phyloP scores from a whole-genome alignment of 106 monocot species.

The Apostasia ramifera region DNA sequence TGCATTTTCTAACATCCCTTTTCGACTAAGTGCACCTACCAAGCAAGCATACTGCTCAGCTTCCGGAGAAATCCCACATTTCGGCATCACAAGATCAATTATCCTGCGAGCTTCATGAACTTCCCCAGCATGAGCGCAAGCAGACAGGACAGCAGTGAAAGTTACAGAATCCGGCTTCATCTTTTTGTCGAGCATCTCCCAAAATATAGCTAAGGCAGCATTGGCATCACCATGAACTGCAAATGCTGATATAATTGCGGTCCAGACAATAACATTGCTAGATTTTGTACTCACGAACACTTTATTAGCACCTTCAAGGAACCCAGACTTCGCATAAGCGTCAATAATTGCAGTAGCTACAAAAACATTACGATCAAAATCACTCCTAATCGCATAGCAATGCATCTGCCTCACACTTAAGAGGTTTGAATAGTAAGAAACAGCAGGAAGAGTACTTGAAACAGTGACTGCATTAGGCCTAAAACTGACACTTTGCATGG shows the following conservation, averaged over 20 bases:
- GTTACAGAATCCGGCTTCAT: constrained; percentile 28
- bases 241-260: constrained; percentile 48
- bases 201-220: constrained; percentile 22
- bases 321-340: constrained; percentile 48
- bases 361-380: constrained; percentile 25
- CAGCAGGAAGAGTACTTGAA: constrained; percentile 25
- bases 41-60: constrained; percentile 48
- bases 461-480: constrained; percentile 34
- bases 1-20: constrained; percentile 32
- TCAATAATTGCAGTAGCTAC: constrained; percentile 38
- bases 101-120: constrained; percentile 24
- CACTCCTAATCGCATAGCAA: constrained; percentile 29
- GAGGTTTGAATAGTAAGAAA: constrained; percentile 33
- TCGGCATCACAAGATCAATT: constrained; percentile 10
- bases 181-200: constrained; percentile 20
- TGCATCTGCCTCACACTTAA: constrained; percentile 28
- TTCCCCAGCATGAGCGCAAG: constrained; percentile 33
- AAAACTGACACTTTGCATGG: constrained; percentile 31
- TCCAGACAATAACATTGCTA: constrained; percentile 42
- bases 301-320: constrained; percentile 17
- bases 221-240: constrained; percentile 34
- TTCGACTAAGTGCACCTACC: constrained; percentile 31
- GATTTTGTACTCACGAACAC: constrained; percentile 15
- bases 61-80: constrained; percentile 12
- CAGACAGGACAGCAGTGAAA: constrained; percentile 34